Base-by-base conservation (phyloP, 352 stramenopile genomes). In the Globisporangium paddicum region DNA sequence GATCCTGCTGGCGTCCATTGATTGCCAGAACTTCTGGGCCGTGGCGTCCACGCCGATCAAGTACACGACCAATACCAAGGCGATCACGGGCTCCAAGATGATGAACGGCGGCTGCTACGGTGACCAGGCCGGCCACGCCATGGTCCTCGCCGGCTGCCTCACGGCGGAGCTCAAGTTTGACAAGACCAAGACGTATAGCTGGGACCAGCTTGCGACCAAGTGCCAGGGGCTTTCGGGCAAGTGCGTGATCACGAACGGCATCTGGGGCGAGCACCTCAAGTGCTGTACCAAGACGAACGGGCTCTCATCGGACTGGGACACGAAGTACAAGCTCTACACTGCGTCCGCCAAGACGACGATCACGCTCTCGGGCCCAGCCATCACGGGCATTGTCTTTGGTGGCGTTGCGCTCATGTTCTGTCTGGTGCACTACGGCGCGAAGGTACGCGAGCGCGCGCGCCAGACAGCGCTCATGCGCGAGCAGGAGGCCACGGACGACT, bases 41-140 rank as follows among this genome's bases (percentile, higher is more conserved):
- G 83, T 95, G 0, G 83, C 72, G 9, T 83, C 89, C 32, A 82
- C 85, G 34, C 60, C 79, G 14, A 86, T 95, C 63, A 85, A 82
- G 55, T 89, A 90, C 66, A 85, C 75, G 55, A 66, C 59, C 44
- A 88, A 90, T 52, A 84, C 69, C 16, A 87, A 86, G 70, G 71
- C 79, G 9, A 73, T 95, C 35, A 75, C 74, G 35, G 86, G 86
- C 46, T 83, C 68, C 26, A 95, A 95, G 61, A 77, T 86, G 68
- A 95, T 95, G 55, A 89, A 95, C 60, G 67, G 75, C 42, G 86
- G 86, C 25, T 95, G 86, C 68, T 95, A 95, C 65, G 86, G 86
- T 19, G 73, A 89, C 23, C 67, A 72, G 0, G 42, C 34, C 0
- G 86, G 86, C 16, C 58, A 64, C 0, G 55, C 86, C 13, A 90